These are phyloP conservation scores for Rhizophora mangle DNA, from an alignment of 345 rosid genomes.

Conservation along the genomic window DNA sequence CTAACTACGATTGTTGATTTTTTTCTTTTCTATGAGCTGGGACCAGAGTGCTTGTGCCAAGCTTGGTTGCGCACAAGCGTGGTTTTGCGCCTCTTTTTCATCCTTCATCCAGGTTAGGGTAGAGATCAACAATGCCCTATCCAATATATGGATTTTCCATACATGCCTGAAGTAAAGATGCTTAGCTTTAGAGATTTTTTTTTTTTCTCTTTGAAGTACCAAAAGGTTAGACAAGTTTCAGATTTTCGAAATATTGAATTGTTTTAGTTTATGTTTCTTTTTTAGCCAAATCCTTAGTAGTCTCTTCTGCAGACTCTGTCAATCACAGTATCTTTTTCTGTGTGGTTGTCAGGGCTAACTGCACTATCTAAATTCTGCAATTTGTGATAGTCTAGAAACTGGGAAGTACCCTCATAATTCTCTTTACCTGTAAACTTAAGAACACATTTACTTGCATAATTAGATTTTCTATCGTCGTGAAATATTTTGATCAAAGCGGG, in stretches of 20 bases:
- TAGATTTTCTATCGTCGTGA: too few relatives aligned
- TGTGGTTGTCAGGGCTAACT: too few relatives aligned
- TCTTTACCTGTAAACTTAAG: too few relatives aligned
- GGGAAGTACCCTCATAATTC: too few relatives aligned
- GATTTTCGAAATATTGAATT: not conserved
- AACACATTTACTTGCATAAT: too few relatives aligned
- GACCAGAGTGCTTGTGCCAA: constrained; percentile 76
- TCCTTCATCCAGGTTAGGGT: constrained; percentile 62
- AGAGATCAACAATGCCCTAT: not conserved
- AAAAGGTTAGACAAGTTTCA: not conserved
- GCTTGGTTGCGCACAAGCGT: constrained; percentile 96
- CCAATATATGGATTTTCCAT: not conserved
- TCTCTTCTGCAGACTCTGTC: too few relatives aligned
- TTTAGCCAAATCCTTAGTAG: not conserved
- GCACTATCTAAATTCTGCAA: too few relatives aligned
- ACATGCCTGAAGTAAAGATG: not conserved
- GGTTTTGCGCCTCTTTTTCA: constrained; percentile 82
- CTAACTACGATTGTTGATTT: not conserved
- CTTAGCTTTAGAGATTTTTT: not conserved
- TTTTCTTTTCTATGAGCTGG: not conserved
- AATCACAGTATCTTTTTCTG: too few relatives aligned
- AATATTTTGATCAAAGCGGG: too few relatives aligned
- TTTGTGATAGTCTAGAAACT: too few relatives aligned
- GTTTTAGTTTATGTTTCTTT: not conserved
- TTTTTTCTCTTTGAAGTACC: not conserved